phyloP scores from a whole-genome alignment of 768 basidiomycete species.

The Leccinum barrowsii region DNA sequence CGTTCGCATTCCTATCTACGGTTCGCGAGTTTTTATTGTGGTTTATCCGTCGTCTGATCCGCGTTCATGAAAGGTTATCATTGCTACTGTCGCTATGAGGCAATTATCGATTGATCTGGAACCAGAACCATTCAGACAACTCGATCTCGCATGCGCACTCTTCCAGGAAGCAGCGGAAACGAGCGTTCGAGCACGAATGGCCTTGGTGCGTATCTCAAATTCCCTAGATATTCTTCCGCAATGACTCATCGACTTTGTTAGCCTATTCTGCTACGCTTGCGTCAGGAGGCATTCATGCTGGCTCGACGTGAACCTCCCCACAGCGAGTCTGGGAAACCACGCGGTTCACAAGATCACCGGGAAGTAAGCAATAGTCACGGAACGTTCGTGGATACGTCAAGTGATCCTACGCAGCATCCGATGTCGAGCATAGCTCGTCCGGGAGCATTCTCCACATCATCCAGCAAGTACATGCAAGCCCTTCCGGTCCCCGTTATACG shows the following conservation, averaged over 20 bases:
- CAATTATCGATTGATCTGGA: slow-evolving; percentile 41
- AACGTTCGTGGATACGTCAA: slow-evolving; percentile 20
- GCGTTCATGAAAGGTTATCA: slow-evolving; percentile 38
- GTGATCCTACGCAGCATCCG: neutral
- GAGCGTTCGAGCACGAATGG: slow-evolving; percentile 47
- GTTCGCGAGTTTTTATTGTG: slow-evolving; percentile 32
- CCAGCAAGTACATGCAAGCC: neutral
- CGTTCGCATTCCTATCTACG: slow-evolving; percentile 51
- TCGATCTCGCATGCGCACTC: slow-evolving; percentile 44
- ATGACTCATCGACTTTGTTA: slow-evolving; percentile 14
- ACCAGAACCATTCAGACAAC: slow-evolving; percentile 43
- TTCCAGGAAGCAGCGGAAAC: slow-evolving; percentile 43
- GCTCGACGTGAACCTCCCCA: slow-evolving; percentile 22
- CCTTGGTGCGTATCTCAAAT: slow-evolving; percentile 33
- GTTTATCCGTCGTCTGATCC: neutral
- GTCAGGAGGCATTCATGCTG: slow-evolving; percentile 36
- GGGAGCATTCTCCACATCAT: neutral
- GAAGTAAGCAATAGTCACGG: slow-evolving; percentile 35
- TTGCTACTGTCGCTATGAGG: slow-evolving; percentile 53
- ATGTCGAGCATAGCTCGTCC: neutral
- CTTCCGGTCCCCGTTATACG: neutral
- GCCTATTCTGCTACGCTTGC: slow-evolving; percentile 46
- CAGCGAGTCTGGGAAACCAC: slow-evolving; percentile 4
- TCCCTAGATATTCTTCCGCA: neutral
- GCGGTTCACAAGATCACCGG: slow-evolving; percentile 23